Evolutionary conservation across 2,329 filamentous ascomycete genomes (phyloP), one percentile per base, ranked within the genome.

Genomic region (Graphium sp.): DNA sequence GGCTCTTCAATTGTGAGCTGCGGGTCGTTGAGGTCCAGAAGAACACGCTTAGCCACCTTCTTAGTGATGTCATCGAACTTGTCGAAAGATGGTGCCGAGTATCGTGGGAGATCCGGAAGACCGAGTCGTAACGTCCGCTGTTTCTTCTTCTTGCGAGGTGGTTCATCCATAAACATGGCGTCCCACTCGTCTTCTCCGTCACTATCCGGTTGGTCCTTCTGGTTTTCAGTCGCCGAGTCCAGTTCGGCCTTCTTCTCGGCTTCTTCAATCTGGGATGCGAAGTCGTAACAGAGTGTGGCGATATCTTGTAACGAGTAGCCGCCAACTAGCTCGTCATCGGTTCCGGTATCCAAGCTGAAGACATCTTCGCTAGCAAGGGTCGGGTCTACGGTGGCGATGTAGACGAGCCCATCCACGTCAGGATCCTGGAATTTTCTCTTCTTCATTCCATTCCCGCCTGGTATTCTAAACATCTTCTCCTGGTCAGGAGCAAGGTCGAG

Each of bases 401-500:
- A 50, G 4, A 70, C 48, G 6, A 66, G 43, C 0, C 63, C 59
- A 36, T 56, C 61, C 3, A 56, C 46, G 18, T 66, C 58, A 4
- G 50, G 51, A 17, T 66, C 58, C 26, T 68, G 56, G 15, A 73
- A 50, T 16, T 65, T 66, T 34, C 71, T 61, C 26, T 70, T 66
- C 21, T 20, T 27, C n/a, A 22, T 29, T 6, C 30, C 26, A 22
- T 8, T n/a, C 8, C 8, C n/a, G n/a, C 74, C 74, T 1, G 71
- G 63, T n/a, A 87, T 69, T 32, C 74, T 73, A 47, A 95, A 98
- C 16, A 67, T 62, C 40, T 84, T 83, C 48, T 92, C 82, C 39
- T 92, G 80, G 41, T 95, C 89, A 26, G 70, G 65, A 3, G 81
- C 78, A 19, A 95, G 58, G 35, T 98, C 89, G 10, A 98, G 62